A percentile compares a stretch with the other conserved stretches of the same genome.
Evolutionary conservation across 1,139 yeast genomes (phyloP).

Genomic region (Trichomonascaceae sp.): DNA sequence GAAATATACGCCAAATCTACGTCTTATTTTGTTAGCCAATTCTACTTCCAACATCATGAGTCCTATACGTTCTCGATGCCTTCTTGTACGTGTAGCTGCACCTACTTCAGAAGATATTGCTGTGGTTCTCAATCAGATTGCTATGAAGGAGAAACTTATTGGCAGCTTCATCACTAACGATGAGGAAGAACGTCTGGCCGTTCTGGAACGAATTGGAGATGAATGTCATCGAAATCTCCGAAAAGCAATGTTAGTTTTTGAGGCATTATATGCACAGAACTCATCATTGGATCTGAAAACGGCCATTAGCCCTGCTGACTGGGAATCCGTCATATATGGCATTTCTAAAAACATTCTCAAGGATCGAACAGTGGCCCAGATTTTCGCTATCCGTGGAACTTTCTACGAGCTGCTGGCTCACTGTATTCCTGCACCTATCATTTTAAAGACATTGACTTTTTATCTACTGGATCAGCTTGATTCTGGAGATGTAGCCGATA

Average conservation of each 20-base stretch:
- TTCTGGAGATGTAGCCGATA: conserved; percentile 39
- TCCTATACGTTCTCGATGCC: conserved; percentile 90
- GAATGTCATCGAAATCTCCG: conserved; percentile 68
- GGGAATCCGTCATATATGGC: conserved; percentile 72
- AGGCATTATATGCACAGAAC: conserved; percentile 73
- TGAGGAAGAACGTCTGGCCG: conserved; percentile 33
- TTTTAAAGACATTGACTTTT: conserved; percentile 62
- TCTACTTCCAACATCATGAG: conserved; percentile 87
- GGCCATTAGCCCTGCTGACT: conserved; percentile 61
- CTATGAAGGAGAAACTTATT: conserved; percentile 48
- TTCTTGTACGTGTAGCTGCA: conserved; percentile 78
- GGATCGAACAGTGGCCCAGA: conserved; percentile 54
- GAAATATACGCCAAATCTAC: conserved; percentile 80
- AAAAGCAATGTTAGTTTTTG: conserved; percentile 70
- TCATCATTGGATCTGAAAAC: conserved; percentile 28
- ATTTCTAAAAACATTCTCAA: conserved; percentile 55
- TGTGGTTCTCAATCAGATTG: conserved; percentile 48
- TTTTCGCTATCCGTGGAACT: conserved; percentile 66
- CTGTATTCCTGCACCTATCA: conserved; percentile 81
- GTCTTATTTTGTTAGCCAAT: conserved; percentile 79
- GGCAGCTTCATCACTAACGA: conserved; percentile 35
- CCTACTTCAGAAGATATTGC: conserved; percentile 59
- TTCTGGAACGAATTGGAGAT: conserved; percentile 49
- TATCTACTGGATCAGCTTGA: conserved; percentile 44
- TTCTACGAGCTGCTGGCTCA: conserved; percentile 85